Percentiles rank a stretch among this genome's conserved stretches.
phyloP scores from a whole-genome alignment of 768 basidiomycete species.

The Xerocomus brunneocitrinus region DNA sequence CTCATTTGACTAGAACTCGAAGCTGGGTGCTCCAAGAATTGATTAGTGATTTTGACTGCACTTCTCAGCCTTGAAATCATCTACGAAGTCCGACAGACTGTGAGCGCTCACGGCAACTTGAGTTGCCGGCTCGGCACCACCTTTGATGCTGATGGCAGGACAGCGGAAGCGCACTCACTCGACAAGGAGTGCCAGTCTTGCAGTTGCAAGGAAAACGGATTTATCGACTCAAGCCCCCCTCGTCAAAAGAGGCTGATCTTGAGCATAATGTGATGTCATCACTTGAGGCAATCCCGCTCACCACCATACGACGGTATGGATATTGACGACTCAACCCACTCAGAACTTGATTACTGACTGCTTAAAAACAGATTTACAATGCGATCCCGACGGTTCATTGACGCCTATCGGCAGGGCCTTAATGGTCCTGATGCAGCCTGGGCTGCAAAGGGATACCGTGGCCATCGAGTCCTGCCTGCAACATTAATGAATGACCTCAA shows the following conservation, averaged over 20 bases:
- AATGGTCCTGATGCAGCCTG: neutral
- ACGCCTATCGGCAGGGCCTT: neutral
- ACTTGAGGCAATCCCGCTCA: neutral
- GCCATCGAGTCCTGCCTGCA: neutral
- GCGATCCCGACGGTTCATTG: neutral
- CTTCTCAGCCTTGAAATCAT: too few species aligned
- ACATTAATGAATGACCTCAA: neutral
- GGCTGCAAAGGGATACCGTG: neutral
- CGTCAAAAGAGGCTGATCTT: neutral
- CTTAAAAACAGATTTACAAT: neutral
- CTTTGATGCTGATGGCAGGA: too few species aligned
- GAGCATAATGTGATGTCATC: neutral
- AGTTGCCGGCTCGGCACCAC: too few species aligned
- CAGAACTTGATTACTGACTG: too few species aligned
- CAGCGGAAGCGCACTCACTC: too few species aligned
- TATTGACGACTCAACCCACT: too few species aligned
- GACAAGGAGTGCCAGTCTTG: too few species aligned
- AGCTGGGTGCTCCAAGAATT: too few species aligned
- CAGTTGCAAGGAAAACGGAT: neutral
- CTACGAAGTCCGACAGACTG: too few species aligned
- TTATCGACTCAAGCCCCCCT: neutral
- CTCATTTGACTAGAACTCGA: too few species aligned
- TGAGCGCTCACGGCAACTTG: too few species aligned
- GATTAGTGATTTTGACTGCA: too few species aligned
- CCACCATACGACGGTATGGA: neutral